Evolutionary conservation across 495 filamentous ascomycete genomes (phyloP), one percentile per base, ranked within the genome.

Genomic region (Pyronema omphalodes): DNA sequence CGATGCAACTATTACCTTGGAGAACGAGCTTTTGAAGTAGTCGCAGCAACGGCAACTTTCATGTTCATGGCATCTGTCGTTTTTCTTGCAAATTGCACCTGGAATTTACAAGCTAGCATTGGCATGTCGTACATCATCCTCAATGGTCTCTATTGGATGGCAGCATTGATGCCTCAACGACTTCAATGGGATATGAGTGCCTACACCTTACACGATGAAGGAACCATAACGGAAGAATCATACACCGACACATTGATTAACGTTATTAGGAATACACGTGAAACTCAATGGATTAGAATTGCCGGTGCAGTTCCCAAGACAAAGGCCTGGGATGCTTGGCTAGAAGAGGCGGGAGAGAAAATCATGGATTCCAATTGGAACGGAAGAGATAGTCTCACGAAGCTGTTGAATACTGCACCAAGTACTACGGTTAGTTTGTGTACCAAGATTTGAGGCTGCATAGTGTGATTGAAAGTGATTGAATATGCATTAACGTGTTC

Each of bases 31-130:
- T 72, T 75, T 61, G 68, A 73, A n/a, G 52, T 66, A 12, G 71
- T 79, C 8, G 75, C 80, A 61, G 79, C 69, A 0, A 36, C 73
- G 18, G 77, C 75, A 23, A 81, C 77, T 37, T 69, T 80, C 34
- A 60, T 79, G 15, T 67, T 83, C 44, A 81, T 82, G 78, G 67
- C 74, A 3, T 68, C 71, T 4, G 75, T 83, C 8, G 75, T 82
- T 35, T 59, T 81, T 47, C 59, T 82, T 56, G 78, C 76, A 9
- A 81, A 81, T 63, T 77, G 76, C 67, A 69, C 69, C 18, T 80
- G 76, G 71, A 67, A 68, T 9, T 71, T 75, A 58, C 78, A 83
- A 63, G 71, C 73, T 6, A 71, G 76, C 9, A 72, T 81, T 46
- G 76, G 76, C 11, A 64, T 61, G 14, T 66, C 69, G 7, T 82